phyloP scores from a whole-genome alignment of 2,329 filamentous ascomycete genomes.

The Paecilomyces sp. region DNA sequence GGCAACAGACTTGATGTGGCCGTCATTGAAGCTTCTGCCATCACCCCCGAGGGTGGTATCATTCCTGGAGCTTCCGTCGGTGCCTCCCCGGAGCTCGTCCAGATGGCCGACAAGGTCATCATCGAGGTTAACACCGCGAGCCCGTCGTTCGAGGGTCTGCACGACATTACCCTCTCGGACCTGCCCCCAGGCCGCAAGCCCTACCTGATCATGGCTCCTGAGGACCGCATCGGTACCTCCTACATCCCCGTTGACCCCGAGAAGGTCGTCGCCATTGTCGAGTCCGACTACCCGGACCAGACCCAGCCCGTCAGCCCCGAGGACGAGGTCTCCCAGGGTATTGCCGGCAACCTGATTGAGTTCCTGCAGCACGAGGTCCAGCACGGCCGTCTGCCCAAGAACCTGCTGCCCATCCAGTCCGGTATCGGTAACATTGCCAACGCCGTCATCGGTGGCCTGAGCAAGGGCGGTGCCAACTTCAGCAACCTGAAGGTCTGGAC shows the following conservation, averaged over 20 bases:
- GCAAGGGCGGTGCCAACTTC: slow-evolving; percentile 67
- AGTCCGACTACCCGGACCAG: slow-evolving; percentile 75
- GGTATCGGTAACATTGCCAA: slow-evolving; percentile 93
- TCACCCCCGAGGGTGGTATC: slow-evolving; percentile 82
- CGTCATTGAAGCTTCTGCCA: slow-evolving; percentile 78
- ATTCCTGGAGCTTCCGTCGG: slow-evolving; percentile 81
- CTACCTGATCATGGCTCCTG: slow-evolving; percentile 75
- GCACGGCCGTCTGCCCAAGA: slow-evolving; percentile 67
- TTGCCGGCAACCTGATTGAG: slow-evolving; percentile 75
- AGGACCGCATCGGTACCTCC: slow-evolving; percentile 77
- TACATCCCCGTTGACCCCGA: slow-evolving; percentile 80
- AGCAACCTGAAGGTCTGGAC: slow-evolving; percentile 88
- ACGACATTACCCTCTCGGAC: slow-evolving; percentile 88
- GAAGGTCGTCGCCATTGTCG: slow-evolving; percentile 75
- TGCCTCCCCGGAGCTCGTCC: slow-evolving; percentile 75
- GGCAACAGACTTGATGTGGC: slow-evolving; percentile 72
- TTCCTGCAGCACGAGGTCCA: slow-evolving; percentile 79
- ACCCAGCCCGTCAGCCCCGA: slow-evolving; percentile 69
- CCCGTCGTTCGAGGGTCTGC: slow-evolving; percentile 77
- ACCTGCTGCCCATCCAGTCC: slow-evolving; percentile 73
- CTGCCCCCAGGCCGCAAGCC: slow-evolving; percentile 74
- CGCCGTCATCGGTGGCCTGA: slow-evolving; percentile 77
- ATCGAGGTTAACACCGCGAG: slow-evolving; percentile 86
- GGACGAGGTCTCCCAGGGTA: slow-evolving; percentile 64
- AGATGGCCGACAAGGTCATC: slow-evolving; percentile 89